Conservation (phyloP, 2,329 filamentous ascomycete species). For the Gliomastix tumulicola region DNA sequence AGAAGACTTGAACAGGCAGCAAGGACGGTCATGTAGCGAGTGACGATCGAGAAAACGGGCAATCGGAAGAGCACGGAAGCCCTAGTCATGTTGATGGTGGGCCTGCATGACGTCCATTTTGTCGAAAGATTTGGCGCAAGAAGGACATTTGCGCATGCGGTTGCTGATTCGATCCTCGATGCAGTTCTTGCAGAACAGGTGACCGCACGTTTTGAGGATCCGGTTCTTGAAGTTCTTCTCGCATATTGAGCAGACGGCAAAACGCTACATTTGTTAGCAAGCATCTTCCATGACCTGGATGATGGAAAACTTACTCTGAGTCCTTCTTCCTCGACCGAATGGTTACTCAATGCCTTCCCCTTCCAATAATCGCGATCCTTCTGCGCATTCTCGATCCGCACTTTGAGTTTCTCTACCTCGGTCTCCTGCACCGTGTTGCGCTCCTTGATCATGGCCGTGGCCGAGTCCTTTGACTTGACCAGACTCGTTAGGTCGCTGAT, state of each 20-base stretch:
- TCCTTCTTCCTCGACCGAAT: constrained; percentile 76
- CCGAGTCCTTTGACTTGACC: constrained; percentile 68
- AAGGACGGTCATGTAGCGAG: constrained; percentile 30
- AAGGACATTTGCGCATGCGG: constrained; percentile 90
- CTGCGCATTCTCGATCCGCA: constrained; percentile 68
- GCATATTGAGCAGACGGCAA: constrained; percentile 77
- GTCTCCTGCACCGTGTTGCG: constrained; percentile 57
- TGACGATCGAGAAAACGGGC: too few species aligned
- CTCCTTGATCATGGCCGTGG: constrained; percentile 42
- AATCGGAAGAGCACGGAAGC: too few species aligned
- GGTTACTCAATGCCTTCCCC: constrained; percentile 72
- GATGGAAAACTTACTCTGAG: constrained; percentile 61
- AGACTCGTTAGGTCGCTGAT: constrained; percentile 68
- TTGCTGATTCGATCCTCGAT: constrained; percentile 85
- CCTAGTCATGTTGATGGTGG: constrained; percentile 25
- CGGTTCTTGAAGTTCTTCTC: constrained; percentile 92
- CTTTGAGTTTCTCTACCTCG: constrained; percentile 74
- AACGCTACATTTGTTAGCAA: constrained; percentile 17
- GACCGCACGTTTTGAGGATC: constrained; percentile 86
- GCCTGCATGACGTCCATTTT: constrained; percentile 80
- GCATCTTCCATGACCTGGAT: neutral
- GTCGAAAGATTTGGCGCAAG: constrained; percentile 88
- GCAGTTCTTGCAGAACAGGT: constrained; percentile 87
- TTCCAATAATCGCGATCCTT: constrained; percentile 85
- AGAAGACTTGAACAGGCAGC: constrained; percentile 29